Evolutionary conservation across 495 filamentous ascomycete species (phyloP), one percentile per base, ranked within the genome.

Genomic region (Penicillium soppii): DNA sequence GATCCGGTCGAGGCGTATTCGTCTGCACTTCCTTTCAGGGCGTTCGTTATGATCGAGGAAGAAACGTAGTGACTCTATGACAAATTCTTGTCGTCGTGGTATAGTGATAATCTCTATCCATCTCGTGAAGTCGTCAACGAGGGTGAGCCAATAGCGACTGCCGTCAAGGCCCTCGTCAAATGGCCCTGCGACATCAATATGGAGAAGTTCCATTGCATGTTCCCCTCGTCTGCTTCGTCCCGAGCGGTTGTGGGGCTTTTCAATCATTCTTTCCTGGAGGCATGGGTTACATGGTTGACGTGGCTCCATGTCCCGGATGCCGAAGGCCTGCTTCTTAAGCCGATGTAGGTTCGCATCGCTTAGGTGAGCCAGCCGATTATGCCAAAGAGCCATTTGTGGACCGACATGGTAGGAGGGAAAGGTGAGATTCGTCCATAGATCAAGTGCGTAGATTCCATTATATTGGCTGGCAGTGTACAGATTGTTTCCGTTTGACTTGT

Each of bases 121-220:
- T 2, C 29, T 27, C 29, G 56, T 62, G 30, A 47, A 59, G 41
- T 59, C 47, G 30, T 62, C 47, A 42, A 56, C 49, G 33, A 62
- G 52, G 25, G 56, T 59, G 7, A 62, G 46, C 59, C 59, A 62
- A 30, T 62, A 59, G 15, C 50, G 55, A 44, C 50, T 54, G 33
- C 58, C 50, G 32, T 62, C 40, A 15, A 58, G 55, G 21, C 50
- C 58, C 20, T 58, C 46, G 41, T 54, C 47, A 43, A 62, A 62
- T 47, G 46, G 58, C 23, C 55, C 56, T 47, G 46, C 45, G 21
- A 52, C 50, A 27, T 62, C 56, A 39, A 62, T 59, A 49, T 59
- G 38, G 29, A 62, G 45, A 45, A 62, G 43, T 32, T 62, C 55
- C 43, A 62, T 56, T 36, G 56, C 46, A 36, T 59, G 59, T 48